Conservation (phyloP, 768 basidiomycete genomes). For the Termitomyces sp. region DNA sequence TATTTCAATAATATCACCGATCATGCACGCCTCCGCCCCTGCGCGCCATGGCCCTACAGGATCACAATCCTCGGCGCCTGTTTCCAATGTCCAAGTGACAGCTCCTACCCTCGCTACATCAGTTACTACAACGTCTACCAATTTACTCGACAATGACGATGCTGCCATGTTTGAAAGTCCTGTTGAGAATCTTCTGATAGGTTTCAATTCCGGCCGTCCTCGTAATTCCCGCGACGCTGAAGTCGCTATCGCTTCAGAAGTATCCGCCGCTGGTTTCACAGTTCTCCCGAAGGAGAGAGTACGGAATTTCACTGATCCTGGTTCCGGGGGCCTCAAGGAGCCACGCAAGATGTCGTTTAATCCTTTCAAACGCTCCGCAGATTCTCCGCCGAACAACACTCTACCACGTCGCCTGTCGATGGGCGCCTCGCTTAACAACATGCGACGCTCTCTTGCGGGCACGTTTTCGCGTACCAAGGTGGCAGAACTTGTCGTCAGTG, state of each 20-base stretch:
- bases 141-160: constrained; percentile 16
- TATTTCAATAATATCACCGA: constrained; percentile 10
- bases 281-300: neutral
- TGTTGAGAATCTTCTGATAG: constrained; percentile 19
- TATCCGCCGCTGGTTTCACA: neutral
- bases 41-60: constrained; percentile 3
- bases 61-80: constrained; percentile 25
- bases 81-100: constrained; percentile 23
- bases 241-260: constrained; percentile 1
- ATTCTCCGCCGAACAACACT: constrained; percentile 13
- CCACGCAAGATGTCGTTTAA: constrained; percentile 31
- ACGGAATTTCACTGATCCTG: constrained; percentile 15
- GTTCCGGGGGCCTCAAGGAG: constrained; percentile 6
- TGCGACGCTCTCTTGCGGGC: constrained; percentile 43
- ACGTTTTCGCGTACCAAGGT: constrained; percentile 23
- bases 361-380: constrained; percentile 29
- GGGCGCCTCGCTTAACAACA: constrained; percentile 36
- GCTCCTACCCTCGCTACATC: constrained; percentile 18
- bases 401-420: constrained; percentile 21
- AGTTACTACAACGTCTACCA: constrained; percentile 1
- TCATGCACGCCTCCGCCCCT: constrained; percentile 5
- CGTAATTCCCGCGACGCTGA: constrained; percentile 11
- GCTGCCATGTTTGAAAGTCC: constrained; percentile 35
- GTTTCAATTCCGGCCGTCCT: constrained; percentile 10
- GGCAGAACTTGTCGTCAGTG: constrained; percentile 10